Evolutionary conservation across 768 basidiomycete genomes (phyloP).

Genomic region (Calvatia gigantea): DNA sequence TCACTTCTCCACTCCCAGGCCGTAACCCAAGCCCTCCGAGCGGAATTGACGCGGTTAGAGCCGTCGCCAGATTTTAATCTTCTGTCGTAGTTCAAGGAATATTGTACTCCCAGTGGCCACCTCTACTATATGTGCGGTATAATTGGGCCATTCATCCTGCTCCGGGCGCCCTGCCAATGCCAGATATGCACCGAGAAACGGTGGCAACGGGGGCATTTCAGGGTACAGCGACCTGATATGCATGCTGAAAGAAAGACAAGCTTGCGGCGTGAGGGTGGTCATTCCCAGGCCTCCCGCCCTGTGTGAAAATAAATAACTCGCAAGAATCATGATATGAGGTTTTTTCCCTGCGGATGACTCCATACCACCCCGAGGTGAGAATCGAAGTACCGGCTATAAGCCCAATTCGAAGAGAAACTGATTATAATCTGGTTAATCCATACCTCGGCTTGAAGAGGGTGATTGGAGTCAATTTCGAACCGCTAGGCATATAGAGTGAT

Average conservation of each 20-base stretch:
- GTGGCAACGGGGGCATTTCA: conserved; percentile 43
- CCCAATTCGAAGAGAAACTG: no score
- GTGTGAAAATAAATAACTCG: no score
- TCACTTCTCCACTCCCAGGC: conserved; percentile 46
- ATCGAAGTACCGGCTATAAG: no score
- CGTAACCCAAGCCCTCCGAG: conserved; percentile 57
- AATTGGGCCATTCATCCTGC: conserved; percentile 54
- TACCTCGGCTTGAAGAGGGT: no score
- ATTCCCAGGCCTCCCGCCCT: no score
- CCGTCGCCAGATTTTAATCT: conserved; percentile 56
- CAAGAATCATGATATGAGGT: no score
- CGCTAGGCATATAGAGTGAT: no score
- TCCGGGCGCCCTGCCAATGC: conserved; percentile 54
- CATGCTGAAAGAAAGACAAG: conserved; percentile 40
- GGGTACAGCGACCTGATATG: conserved; percentile 56
- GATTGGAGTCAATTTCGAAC: no score
- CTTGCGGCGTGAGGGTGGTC: no score
- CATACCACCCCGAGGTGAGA: no score
- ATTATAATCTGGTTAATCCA: no score
- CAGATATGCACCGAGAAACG: conserved; percentile 52
- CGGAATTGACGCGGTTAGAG: conserved; percentile 40
- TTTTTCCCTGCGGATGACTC: no score
- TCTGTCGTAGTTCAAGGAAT: conserved; percentile 49
- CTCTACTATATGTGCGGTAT: conserved; percentile 52
- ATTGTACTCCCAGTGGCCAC: conserved; percentile 39